phyloP scores from a whole-genome alignment of 164 flowering plant species.

The Dillenia suffruticosa region DNA sequence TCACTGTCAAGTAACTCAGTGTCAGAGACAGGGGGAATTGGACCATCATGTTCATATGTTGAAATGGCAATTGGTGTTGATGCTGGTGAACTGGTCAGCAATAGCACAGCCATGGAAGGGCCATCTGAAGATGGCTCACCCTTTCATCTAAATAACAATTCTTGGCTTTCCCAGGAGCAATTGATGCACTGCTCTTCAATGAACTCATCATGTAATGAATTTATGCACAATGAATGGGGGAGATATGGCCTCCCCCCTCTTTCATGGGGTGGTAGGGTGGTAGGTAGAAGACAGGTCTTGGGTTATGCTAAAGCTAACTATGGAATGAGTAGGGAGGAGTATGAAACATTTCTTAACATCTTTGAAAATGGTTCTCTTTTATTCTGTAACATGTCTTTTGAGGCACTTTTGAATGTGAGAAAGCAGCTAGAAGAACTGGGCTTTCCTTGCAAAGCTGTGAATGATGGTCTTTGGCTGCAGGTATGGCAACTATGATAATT shows the following conservation, averaged over 20 bases:
- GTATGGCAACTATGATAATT: constrained; percentile 23
- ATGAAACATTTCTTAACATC: constrained; percentile 72
- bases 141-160: constrained; percentile 44
- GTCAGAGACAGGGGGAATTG: constrained; percentile 32
- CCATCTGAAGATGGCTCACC: constrained; percentile 76
- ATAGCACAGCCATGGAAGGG: constrained; percentile 62
- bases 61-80: constrained; percentile 39
- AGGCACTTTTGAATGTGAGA: constrained; percentile 82
- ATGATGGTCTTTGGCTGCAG: constrained; percentile 99
- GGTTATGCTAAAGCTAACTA: constrained; percentile 38
- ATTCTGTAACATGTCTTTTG: constrained; percentile 95
- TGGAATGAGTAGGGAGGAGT: constrained; percentile 57
- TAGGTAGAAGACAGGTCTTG: constrained; percentile 69
- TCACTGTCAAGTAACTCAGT: constrained; percentile 32
- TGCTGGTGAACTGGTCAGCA: constrained; percentile 30
- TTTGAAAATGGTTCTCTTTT: constrained; percentile 97
- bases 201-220: constrained; percentile 44
- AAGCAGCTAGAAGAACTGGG: constrained; percentile 96
- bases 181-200: constrained; percentile 44
- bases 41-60: constrained; percentile 45
- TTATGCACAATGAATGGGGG: constrained; percentile 71
- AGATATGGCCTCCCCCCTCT: constrained; percentile 57
- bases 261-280: constrained; percentile 92
- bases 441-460: constrained; percentile 94
- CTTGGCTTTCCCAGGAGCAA: constrained; percentile 64